phyloP scores from a whole-genome alignment of 371 early-diverging fungal genomes.

The Mucor circinelloides region DNA sequence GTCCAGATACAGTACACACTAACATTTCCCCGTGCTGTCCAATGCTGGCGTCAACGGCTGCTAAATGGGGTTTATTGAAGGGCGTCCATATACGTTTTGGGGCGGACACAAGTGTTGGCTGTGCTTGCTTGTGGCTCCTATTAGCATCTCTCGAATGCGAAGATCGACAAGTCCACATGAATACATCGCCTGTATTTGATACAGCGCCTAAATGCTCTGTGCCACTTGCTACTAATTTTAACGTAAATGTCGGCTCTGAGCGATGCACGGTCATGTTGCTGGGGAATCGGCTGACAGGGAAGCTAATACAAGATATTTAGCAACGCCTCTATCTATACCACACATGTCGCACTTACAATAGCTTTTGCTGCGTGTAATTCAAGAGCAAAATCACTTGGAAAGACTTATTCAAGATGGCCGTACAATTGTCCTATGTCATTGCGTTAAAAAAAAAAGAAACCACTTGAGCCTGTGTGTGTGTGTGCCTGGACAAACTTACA shows the following conservation, averaged over 20 bases:
- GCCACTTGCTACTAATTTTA: conserved; percentile 42
- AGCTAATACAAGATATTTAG: conserved; percentile 11
- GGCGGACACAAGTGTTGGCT: conserved; percentile 4
- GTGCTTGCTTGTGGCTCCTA: conserved; percentile 1
- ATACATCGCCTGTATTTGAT: conserved; percentile 55
- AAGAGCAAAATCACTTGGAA: conserved; percentile 52
- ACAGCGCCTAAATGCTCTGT: conserved; percentile 56
- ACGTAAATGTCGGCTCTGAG: conserved; percentile 17
- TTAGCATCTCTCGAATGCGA: background rate
- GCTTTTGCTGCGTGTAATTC: conserved; percentile 51
- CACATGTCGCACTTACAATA: conserved; percentile 30
- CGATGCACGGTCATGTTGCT: conserved; percentile 37
- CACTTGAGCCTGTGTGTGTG: too few relatives aligned
- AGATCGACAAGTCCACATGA: conserved; percentile 49
- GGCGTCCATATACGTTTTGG: conserved; percentile 55
- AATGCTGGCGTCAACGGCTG: conserved; percentile 46
- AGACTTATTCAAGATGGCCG: conserved; percentile 48
- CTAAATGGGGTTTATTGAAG: conserved; percentile 33
- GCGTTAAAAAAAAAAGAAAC: background rate
- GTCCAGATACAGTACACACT: conserved; percentile 52
- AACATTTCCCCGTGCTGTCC: conserved; percentile 59
- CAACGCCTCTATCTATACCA: background rate
- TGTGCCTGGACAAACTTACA: too few relatives aligned
- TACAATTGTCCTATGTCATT: conserved; percentile 48
- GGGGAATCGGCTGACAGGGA: conserved; percentile 52